These are phyloP conservation scores for Colletotrichum musicola DNA, from an alignment of 2,329 filamentous ascomycete genomes.

Conservation along the genomic window DNA sequence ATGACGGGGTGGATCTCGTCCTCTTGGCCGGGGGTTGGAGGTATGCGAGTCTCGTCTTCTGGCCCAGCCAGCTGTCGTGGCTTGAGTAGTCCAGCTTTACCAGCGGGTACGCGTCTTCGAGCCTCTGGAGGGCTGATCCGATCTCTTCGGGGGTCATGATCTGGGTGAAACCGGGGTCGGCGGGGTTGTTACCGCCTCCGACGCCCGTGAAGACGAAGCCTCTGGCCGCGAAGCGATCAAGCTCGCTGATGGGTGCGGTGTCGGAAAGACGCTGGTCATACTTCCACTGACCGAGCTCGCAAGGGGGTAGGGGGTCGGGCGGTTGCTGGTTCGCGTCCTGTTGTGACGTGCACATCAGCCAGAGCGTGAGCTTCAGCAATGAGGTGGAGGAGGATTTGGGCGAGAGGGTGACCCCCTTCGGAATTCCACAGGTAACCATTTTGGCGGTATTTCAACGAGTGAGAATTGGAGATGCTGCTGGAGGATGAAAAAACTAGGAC, in stretches of 20 bases:
- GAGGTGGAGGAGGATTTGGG: no score
- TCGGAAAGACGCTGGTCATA: neutral
- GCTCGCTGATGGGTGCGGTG: constrained; percentile 52
- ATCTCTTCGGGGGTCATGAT: constrained; percentile 61
- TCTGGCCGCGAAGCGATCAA: constrained; percentile 56
- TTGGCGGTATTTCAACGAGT: no score
- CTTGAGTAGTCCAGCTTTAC: constrained; percentile 56
- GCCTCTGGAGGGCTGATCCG: constrained; percentile 56
- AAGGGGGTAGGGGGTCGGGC: no score
- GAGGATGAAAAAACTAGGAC: no score
- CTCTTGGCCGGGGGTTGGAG: constrained; percentile 3
- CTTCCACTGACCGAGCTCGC: neutral
- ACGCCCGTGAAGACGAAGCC: constrained; percentile 47
- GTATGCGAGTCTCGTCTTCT: constrained; percentile 57
- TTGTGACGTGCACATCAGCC: no score
- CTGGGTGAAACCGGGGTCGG: constrained; percentile 52
- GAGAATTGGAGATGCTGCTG: no score
- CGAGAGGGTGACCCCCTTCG: no score
- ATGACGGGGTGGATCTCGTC: no score
- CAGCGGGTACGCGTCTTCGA: constrained; percentile 52
- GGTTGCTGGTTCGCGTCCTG: no score
- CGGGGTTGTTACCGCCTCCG: constrained; percentile 36
- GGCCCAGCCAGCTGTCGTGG: constrained; percentile 56
- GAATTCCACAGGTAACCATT: no score
- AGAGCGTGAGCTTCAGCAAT: no score